Base-by-base conservation (phyloP, 106 monocot species). In the Apostasia ramifera region DNA sequence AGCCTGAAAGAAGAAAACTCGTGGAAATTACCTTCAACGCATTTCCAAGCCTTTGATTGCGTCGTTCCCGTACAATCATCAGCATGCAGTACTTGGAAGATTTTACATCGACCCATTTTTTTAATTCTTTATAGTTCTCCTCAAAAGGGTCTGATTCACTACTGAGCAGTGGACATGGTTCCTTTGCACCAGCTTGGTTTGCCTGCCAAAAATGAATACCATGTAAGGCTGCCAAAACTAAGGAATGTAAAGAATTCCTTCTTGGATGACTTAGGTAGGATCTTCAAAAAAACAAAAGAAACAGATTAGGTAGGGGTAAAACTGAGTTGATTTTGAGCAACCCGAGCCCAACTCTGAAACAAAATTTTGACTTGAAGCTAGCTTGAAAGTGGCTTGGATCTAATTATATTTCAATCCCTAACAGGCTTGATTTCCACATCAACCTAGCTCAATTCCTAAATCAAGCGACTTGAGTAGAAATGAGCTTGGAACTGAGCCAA, bases 91-190 rank as follows among this genome's bases (percentile, higher is more conserved):
- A 92, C 55, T 85, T 98, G 37, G 78, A 53, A 14, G 85, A 85
- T 79, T 81, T 92, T 42, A 85, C 64, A 68, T 98, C 92, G 46
- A 81, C 97, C 97, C 97, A 98, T 83, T 81, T 98, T 73, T 82
- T 92, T 37, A 98, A 56, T 75, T 93, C 98, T 63, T 83, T 87
- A 39, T 83, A 90, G 70, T 89, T 93, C 67, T 98, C 87, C 48
- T 98, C 98, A 71, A 98, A 92, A 41, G 38, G 38, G 76, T 85
- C 87, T 74, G 78, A 53, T 76, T 76, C 53, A 41, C 79, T 79
- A 74, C 53, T 70, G 37, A 57, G 6, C 13, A 14, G 46, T 5
- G 67, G 9, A 53, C 56, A 5, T 52, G 64, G 65, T 63, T 57
- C 80, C 43, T 66, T 64, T 53, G 47, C 39, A 73, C 6, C 26